Evolutionary conservation across 495 filamentous ascomycete species (phyloP), one percentile per base, ranked within the genome.

Genomic region (Copromyces sp.): DNA sequence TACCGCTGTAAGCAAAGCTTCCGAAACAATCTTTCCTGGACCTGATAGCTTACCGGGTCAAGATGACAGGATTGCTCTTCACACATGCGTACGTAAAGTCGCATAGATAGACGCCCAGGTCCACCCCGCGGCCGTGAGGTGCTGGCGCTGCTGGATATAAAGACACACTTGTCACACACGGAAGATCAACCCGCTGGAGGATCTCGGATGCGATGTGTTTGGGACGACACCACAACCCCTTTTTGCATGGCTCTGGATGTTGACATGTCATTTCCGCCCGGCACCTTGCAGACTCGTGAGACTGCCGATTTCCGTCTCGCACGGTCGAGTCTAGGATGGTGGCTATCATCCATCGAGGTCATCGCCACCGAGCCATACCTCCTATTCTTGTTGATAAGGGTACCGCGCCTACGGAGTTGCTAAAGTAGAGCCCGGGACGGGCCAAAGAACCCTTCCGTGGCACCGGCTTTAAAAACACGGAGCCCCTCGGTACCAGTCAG

Each of bases 271-370:
- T 35, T 35, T 65, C 6, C 14, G 53, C 29, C 32, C 53, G 53
- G 53, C 53, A 65, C 35, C 53, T 65, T 37, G 53, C 53, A 65
- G 29, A 17, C 53, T 37, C 2, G 53, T 65, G 29, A 65, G 29
- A 75, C 76, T 73, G 16, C 73, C 74, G 86, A 83, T 93, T 90
- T 35, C 89, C 89, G 70, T 93, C 93, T 75, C 90, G 84, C 70
- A 93, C 86, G 20, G 86, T 82, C 2, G 88, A 90, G 78, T 93
- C 87, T 75, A 92, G 90, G 53, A 92, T 91, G 1, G 89, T 91
- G 1, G 89, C 86, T 70, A 90, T 86, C 42, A 87, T 87, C 0
- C 80, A 78, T 11, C 86, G 89, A 12, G 89, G 14, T 17, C 12
- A 32, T 65, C 29, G 14, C 14, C 6, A 65, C 6, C 14, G 32